A percentile compares a stretch with the other conserved stretches of the same genome.
Evolutionary conservation across 2,329 filamentous ascomycete species (phyloP).

Genomic region (Fusarium falciforme): DNA sequence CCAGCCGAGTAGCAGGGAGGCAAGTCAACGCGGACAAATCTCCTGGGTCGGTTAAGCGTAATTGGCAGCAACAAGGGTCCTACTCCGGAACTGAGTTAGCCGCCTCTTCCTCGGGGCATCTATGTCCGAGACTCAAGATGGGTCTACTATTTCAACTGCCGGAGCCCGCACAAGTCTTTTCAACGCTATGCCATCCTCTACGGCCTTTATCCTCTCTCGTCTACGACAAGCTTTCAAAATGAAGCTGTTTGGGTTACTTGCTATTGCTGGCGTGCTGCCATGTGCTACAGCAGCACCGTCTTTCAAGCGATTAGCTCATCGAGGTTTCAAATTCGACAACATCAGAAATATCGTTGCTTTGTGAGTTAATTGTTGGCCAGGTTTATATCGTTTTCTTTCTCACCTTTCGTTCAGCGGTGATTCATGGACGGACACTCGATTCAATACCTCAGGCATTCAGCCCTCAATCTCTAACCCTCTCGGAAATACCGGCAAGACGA

Average conservation of each 20-base stretch:
- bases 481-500: not conserved
- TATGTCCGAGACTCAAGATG: not conserved
- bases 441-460: not conserved
- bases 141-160: not conserved
- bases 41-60: no score
- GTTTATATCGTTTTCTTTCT: not conserved
- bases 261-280: not conserved
- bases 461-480: not conserved
- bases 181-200: not conserved
- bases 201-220: not conserved
- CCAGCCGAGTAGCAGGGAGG: no score
- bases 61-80: not conserved
- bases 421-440: not conserved
- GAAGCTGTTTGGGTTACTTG: not conserved
- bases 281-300: not conserved
- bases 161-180: not conserved
- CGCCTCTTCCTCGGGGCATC: not conserved
- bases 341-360: not conserved
- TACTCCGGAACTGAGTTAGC: not conserved
- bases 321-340: not conserved
- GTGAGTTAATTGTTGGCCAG: not conserved
- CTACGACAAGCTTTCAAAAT: not conserved
- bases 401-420: not conserved
- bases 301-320: not conserved
- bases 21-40: no score